Evolutionary conservation across 495 filamentous ascomycete species (phyloP), one percentile per base, ranked within the genome.

Genomic region (Lasiosphaeria ovina): DNA sequence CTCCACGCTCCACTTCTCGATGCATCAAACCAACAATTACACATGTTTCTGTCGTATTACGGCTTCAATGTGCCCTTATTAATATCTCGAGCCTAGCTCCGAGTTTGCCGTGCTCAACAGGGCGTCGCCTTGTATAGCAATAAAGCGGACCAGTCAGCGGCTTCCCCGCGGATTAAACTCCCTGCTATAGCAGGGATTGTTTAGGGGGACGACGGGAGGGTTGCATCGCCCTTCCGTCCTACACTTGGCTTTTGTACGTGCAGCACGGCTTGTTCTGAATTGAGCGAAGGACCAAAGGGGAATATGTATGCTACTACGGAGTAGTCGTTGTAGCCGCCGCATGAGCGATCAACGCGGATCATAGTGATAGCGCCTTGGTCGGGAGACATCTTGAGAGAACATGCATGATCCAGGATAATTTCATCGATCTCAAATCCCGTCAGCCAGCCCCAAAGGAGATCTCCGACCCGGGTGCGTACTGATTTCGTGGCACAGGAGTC

Each of bases 341-440:
- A 56, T 44, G 54, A 47, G 14, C 35, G 54, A 56, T 56, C 54
- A 45, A n/a, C 36, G 38, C 54, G 54, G 35, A 56, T 56, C 54
- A 56, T 56, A 44, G 16, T 54, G 51, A 54, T 34, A 54, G 24
- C 24, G 24, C 11, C 45, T 45, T 45, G 31, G 35, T 54, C 52
- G 11, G 9, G 52, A 31, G 17, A 12, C 16, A 17, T n/a, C 1
- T 11, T n/a, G 44, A 11, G 12, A 47, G 44, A 24, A 24, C 44
- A 47, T 57, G 35, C 54, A 57, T 44, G 35, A 44, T 47, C 54
- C 49, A 51, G 49, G 49, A 35, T 35, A 33, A 51, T 51, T 35
- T 51, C 49, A 51, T 32, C n/a, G 32, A 51, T 51, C 49, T 31
- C 49, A 51, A 47, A 57, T 32, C 5, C 40, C n/a, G 51, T n/a